Conservation (phyloP, 1,284 basidiomycete species). For the Ustilago tritici region DNA sequence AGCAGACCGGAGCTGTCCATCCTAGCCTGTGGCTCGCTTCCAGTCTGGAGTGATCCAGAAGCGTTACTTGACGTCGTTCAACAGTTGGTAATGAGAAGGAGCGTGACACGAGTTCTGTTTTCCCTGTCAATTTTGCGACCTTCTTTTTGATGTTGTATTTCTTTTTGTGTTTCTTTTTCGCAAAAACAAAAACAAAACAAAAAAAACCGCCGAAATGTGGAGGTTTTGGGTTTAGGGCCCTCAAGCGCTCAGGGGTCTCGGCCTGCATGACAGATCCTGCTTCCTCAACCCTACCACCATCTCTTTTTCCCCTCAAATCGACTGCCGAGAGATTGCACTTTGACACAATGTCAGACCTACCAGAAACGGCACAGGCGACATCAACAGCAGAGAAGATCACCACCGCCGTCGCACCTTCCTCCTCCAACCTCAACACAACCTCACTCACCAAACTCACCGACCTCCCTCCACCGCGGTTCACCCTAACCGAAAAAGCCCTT, state of each 20-base stretch:
- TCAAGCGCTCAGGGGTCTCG: constrained; percentile 15
- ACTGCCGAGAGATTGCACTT: neutral
- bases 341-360: constrained; percentile 14
- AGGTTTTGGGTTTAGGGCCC: neutral
- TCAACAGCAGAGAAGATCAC: constrained; percentile 20
- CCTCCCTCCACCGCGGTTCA: constrained; percentile 14
- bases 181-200: too few species aligned
- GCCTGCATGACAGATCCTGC: neutral
- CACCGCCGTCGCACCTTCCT: constrained; percentile 26
- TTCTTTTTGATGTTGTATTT: neutral
- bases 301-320: neutral
- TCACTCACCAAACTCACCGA: neutral
- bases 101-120: neutral
- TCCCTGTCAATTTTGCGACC: neutral
- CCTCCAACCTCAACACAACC: neutral
- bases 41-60: too few species aligned
- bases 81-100: neutral
- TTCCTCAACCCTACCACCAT: neutral
- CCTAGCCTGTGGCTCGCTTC: too few species aligned
- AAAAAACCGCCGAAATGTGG: constrained; percentile 2
- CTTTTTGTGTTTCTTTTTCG: neutral
- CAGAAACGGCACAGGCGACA: constrained; percentile 14
- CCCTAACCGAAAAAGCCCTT: constrained; percentile 39
- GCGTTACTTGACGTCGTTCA: too few species aligned
- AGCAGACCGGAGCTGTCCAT: neutral